Percentiles rank a stretch among this genome's conserved stretches.
Evolutionary conservation across 768 basidiomycete species (phyloP).

Genomic region (Tricholoma terreum): DNA sequence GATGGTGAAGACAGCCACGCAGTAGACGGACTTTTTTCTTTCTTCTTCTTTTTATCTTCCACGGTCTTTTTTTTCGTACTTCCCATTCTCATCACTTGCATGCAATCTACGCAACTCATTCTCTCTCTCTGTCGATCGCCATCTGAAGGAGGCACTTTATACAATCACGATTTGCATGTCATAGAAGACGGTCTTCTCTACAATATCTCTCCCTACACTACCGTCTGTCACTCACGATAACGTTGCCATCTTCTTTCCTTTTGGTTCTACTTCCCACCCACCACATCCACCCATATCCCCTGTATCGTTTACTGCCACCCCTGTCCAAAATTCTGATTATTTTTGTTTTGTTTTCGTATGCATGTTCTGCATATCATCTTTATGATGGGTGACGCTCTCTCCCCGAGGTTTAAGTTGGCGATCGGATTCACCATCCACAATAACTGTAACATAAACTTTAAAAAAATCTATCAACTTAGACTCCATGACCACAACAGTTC

Average conservation of each 20-base stretch:
- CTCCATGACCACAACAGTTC: not conserved
- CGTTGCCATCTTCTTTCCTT: slow-evolving; percentile 3
- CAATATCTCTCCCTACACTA: slow-evolving; percentile 5
- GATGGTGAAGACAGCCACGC: slow-evolving; percentile 81
- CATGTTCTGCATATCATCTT: not conserved
- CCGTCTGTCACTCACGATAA: slow-evolving; percentile 8
- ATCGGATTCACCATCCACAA: not conserved
- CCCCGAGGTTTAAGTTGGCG: not conserved
- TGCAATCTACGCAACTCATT: slow-evolving; percentile 45
- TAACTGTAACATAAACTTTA: not conserved
- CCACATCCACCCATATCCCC: slow-evolving; percentile 4
- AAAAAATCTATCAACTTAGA: not conserved
- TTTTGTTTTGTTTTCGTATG: slow-evolving; percentile 1
- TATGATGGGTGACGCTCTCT: not conserved
- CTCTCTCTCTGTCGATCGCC: slow-evolving; percentile 40
- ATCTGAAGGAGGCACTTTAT: slow-evolving; percentile 73
- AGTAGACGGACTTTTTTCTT: slow-evolving; percentile 42
- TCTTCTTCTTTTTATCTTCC: slow-evolving; percentile 15
- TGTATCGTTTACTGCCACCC: slow-evolving; percentile 15
- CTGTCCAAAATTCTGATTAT: slow-evolving; percentile 17
- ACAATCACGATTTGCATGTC: slow-evolving; percentile 54
- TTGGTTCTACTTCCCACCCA: not conserved
- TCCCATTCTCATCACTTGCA: slow-evolving; percentile 39
- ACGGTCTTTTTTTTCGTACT: slow-evolving; percentile 24
- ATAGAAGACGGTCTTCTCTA: slow-evolving; percentile 42